Evolutionary conservation across 352 stramenopile species (phyloP).

Genomic region (Aphanomyces stellatus): DNA sequence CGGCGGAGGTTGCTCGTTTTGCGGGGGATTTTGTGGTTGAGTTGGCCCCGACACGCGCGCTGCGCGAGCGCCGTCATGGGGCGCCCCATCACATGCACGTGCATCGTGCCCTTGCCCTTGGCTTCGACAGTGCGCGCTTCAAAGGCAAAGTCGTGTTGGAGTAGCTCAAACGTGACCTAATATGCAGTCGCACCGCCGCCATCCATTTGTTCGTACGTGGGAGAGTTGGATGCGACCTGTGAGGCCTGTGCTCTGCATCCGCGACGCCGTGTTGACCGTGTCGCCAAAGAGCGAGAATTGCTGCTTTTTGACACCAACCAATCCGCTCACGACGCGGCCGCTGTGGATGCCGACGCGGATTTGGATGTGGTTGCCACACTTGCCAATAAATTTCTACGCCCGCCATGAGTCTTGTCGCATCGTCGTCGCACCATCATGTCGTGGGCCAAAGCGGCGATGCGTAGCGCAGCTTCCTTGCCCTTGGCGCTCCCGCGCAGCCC

Average conservation of each 20-base stretch:
- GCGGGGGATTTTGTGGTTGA: neutral
- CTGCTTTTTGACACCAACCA: constrained; percentile 89
- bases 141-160: constrained; percentile 62
- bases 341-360: constrained; percentile 88
- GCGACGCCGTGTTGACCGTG: constrained; percentile 82
- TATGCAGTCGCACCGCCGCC: too few relatives aligned
- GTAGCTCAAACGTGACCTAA: constrained; percentile 63
- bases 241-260: constrained; percentile 87
- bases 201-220: constrained; percentile 27
- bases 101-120: constrained; percentile 83
- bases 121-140: constrained; percentile 73
- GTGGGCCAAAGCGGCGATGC: constrained; percentile 60
- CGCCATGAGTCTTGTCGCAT: too few relatives aligned
- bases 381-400: constrained; percentile 31
- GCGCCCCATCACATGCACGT: constrained; percentile 70
- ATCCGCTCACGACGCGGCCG: constrained; percentile 78
- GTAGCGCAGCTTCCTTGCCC: constrained; percentile 61
- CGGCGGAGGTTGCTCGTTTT: neutral
- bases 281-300: constrained; percentile 92
- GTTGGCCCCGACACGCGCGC: constrained; percentile 33
- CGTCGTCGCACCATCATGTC: constrained; percentile 62
- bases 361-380: constrained; percentile 77
- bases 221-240: constrained; percentile 73
- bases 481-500: constrained; percentile 79
- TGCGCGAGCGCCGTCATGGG: constrained; percentile 52